Conservation (phyloP, 2,329 filamentous ascomycete species). For the Pseudogymnoascus sp. region DNA sequence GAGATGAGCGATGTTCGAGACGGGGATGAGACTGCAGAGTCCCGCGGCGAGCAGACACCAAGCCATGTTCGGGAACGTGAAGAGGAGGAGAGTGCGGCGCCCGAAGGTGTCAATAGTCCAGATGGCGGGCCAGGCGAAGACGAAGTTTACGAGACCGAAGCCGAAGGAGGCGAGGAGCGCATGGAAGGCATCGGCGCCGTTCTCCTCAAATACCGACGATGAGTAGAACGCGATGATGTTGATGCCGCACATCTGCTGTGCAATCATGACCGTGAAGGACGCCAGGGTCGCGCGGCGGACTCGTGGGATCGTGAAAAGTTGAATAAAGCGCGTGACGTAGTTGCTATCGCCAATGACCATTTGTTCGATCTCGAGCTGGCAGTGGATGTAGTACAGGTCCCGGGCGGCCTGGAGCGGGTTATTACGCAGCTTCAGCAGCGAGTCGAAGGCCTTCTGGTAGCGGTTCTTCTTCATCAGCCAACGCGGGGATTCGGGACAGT, state of each 20-base stretch:
- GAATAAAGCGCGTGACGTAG: constrained; percentile 53
- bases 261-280: constrained; percentile 67
- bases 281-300: constrained; percentile 65
- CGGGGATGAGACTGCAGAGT: constrained; percentile 44
- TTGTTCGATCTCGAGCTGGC: constrained; percentile 53
- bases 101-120: constrained; percentile 61
- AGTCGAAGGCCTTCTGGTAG: constrained; percentile 52
- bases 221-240: constrained; percentile 67
- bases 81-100: constrained; percentile 50
- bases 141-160: constrained; percentile 55
- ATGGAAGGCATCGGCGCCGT: constrained; percentile 45
- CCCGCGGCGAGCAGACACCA: constrained; percentile 55
- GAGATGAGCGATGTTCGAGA: constrained; percentile 34
- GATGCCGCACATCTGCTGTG: constrained; percentile 23
- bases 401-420: constrained; percentile 50
- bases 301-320: constrained; percentile 61
- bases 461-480: constrained; percentile 61
- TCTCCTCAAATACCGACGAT: constrained; percentile 49
- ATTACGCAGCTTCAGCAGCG: constrained; percentile 45
- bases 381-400: constrained; percentile 58
- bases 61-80: constrained; percentile 59
- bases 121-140: constrained; percentile 57
- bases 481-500: constrained; percentile 58
- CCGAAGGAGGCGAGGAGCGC: constrained; percentile 55
- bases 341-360: constrained; percentile 41